Evolutionary conservation across 139 green algal genomes (phyloP), one percentile per base, ranked within the genome.

Genomic region (Eudorina sp.): DNA sequence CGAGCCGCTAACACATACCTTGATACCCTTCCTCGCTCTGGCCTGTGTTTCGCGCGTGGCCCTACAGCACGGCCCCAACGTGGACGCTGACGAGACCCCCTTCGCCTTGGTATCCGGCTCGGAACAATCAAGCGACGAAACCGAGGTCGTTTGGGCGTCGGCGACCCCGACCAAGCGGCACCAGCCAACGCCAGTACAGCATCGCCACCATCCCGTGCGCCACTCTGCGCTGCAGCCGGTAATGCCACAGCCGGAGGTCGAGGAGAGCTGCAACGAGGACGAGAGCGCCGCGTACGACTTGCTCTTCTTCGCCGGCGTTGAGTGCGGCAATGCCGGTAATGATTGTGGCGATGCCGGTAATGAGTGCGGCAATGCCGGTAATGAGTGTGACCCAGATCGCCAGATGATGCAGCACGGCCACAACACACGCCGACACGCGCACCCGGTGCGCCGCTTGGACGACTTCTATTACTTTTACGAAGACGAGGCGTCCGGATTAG

Each of bases 381-480:
- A 34, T 45, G 62, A 64, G 3, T 38, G 11, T 11, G 27, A 25
- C 31, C 36, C 2, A 29, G 31, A 45, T 21, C 68, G 48, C 31
- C 68, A 48, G n/a, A 31, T 21, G 53, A 18, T 19, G 2, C 31
- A 29, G 3, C 78, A 74, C 78, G 40, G 78, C 78, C 78, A 85
- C 78, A 85, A 74, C 58, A 85, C 78, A 38, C 53, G 78, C 18
- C 78, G 78, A 11, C 53, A 85, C 18, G 78, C 45, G 27, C 36
- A 34, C 2, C 55, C 76, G 3, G 51, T 53, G 79, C 80, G 60
- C 19, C 80, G 80, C 27, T 60, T 13, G 11, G 80, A 86, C 38
- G 80, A 86, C 60, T 86, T 64, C 43, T 48, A 34, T 18, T 86
- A 86, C n/a, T 86, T 77, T 51, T 31, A 64, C 29, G 41, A 86